A percentile compares a stretch with the other conserved stretches of the same genome.
These are phyloP conservation scores for Penicillium maclennaniae DNA, from an alignment of 495 filamentous ascomycete species.

Conservation along the genomic window DNA sequence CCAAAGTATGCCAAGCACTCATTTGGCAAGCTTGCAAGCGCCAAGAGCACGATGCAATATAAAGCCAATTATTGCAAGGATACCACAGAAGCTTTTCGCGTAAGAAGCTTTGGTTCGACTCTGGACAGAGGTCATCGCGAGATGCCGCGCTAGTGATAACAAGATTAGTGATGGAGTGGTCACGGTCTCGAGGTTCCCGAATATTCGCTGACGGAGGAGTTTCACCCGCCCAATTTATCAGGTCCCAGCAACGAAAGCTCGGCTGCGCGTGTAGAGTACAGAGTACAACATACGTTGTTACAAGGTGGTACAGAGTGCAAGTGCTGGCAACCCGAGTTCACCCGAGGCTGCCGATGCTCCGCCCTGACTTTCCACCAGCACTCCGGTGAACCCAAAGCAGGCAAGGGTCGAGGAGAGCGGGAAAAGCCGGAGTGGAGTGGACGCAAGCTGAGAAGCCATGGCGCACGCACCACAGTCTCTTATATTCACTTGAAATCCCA, in stretches of 20 bases:
- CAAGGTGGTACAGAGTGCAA: not conserved
- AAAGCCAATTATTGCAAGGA: not conserved
- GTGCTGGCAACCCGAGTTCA: slow-evolving; percentile 5
- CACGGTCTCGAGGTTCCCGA: not conserved
- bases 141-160: not conserved
- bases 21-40: not conserved
- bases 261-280: not conserved
- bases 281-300: not conserved
- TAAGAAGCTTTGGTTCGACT: not conserved
- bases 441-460: not conserved
- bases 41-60: not conserved
- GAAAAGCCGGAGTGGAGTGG: slow-evolving; percentile 22
- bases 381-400: slow-evolving; percentile 42
- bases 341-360: slow-evolving; percentile 24
- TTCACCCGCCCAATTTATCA: not conserved
- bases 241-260: not conserved
- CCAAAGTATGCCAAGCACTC: not conserved
- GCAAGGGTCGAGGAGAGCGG: slow-evolving; percentile 15
- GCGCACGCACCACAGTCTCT: slow-evolving; percentile 15
- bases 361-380: slow-evolving; percentile 8
- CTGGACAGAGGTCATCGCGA: not conserved
- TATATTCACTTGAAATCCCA: slow-evolving; percentile 11
- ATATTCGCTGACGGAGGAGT: not conserved
- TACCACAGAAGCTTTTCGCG: not conserved
- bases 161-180: not conserved